Evolutionary conservation across 352 stramenopile species (phyloP), one percentile per base, ranked within the genome.

Genomic region (Pythium biforme): DNA sequence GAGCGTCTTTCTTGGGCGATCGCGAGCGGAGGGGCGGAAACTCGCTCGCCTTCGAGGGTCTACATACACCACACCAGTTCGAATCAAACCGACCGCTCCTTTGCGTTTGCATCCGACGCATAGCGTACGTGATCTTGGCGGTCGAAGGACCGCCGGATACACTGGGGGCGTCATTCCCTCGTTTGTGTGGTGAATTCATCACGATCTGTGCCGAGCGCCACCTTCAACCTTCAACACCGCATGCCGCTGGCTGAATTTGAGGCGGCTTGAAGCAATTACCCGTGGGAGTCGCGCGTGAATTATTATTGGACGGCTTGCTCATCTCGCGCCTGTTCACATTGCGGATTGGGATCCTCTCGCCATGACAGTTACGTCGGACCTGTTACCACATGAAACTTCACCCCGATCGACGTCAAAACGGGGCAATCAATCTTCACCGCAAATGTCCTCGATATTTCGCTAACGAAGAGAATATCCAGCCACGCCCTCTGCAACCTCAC

Each of bases 1-100:
- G 9, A 9, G 37, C 48, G 19, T 55, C 59, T 34, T 69, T 73
- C 66, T 73, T 73, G 2, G 66, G 66, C 8, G 66, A 69, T 14
- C 57, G 50, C 10, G 53, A 57, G 15, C 61, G 66, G n/a, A 73
- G 59, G 23, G 29, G 46, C 7, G 66, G 66, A 37, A 73, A 67
- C 51, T 64, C 56, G 50, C 40, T 59, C 12, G 39, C 4, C 8
- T 34, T 39, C 34, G 2, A 41, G 14, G 56, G 19, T 5, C 41
- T 55, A 25, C 29, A 52, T 33, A 10, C 20, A 49, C 9, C 29
- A 46, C 33, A 19, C 22, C 20, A 45, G 6, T 46, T 43, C 37
- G 15, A 3, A 14, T 43, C 15, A 23, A 54, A 7, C 26, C 26
- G 14, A 22, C 34, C 23, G 34, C 19, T 47, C 14, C 37, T 20